Conservation (phyloP, 805 yeast species). For the Ascoidea rubescens region DNA sequence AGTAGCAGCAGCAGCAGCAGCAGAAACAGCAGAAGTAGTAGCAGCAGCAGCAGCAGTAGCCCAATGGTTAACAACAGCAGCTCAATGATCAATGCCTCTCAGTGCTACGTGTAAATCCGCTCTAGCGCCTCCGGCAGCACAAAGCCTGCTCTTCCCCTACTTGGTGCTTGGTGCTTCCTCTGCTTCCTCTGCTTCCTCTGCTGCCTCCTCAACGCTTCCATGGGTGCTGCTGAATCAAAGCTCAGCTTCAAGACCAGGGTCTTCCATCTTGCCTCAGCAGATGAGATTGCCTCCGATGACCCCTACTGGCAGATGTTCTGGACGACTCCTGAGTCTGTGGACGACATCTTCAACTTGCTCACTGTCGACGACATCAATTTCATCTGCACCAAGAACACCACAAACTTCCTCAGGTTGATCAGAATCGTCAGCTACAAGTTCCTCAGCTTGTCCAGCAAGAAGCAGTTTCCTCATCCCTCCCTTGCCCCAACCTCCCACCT, state of each 20-base stretch:
- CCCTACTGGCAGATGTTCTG: conserved; percentile 33
- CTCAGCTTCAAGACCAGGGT: conserved; percentile 46
- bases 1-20: background rate
- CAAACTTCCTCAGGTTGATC: conserved; percentile 43
- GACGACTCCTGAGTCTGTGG: conserved; percentile 33
- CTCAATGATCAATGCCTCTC: no score
- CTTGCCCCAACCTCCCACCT: conserved; percentile 22
- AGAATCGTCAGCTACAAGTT: conserved; percentile 22
- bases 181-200: background rate
- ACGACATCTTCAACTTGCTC: conserved; percentile 45
- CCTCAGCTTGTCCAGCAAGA: conserved; percentile 11
- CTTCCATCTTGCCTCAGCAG: conserved; percentile 37
- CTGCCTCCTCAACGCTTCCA: conserved; percentile 13
- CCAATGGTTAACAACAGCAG: no score
- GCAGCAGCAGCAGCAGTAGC: background rate
- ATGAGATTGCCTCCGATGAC: conserved; percentile 20
- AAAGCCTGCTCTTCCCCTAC: background rate
- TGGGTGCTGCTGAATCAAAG: conserved; percentile 71
- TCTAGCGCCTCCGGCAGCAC: background rate
- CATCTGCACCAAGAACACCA: conserved; percentile 41
- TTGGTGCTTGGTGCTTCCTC: background rate
- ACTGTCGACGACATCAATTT: conserved; percentile 43
- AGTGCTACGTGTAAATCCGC: no score
- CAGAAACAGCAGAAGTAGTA: background rate
- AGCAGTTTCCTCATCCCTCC: conserved; percentile 15